Evolutionary conservation across 768 basidiomycete genomes (phyloP).

Genomic region (Russula brevipes): DNA sequence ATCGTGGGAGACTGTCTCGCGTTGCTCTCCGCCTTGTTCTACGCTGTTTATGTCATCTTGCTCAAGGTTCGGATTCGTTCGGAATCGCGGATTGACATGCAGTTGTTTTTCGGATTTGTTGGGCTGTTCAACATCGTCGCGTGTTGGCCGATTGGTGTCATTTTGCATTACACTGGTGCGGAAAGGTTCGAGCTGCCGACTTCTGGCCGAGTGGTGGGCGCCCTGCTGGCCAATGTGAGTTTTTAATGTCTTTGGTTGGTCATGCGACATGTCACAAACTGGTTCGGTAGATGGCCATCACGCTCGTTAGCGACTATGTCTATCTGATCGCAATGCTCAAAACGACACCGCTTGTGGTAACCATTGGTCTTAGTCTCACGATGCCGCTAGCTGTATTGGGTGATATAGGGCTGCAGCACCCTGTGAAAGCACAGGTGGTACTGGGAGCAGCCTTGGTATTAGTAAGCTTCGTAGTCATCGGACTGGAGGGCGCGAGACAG

Average conservation of each 20-base stretch:
- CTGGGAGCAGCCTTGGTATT: conserved; percentile 75
- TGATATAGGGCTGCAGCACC: conserved; percentile 60
- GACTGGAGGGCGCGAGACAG: conserved; percentile 43
- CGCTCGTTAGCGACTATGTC: conserved; percentile 76
- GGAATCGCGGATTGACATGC: conserved; percentile 87
- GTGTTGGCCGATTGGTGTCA: conserved; percentile 70
- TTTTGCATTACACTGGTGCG: conserved; percentile 66
- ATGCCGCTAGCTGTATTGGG: conserved; percentile 89
- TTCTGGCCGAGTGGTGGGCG: conserved; percentile 43
- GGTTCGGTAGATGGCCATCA: conserved; percentile 66
- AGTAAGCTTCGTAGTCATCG: conserved; percentile 69
- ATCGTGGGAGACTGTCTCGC: conserved; percentile 77
- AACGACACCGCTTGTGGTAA: conserved; percentile 91
- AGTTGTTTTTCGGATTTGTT: conserved; percentile 92
- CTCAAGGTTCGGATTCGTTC: conserved; percentile 81
- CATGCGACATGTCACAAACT: background rate
- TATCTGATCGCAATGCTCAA: conserved; percentile 92
- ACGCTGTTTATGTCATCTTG: conserved; percentile 82
- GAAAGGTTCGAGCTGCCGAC: conserved; percentile 74
- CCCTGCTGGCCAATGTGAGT: conserved; percentile 53
- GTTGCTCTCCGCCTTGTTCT: conserved; percentile 80
- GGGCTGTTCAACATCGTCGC: conserved; percentile 77
- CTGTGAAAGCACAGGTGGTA: conserved; percentile 55
- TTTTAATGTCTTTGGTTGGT: background rate
- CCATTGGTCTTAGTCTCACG: conserved; percentile 86